Evolutionary conservation across 768 basidiomycete species (phyloP).

Genomic region (Agaricus sinodeliciosus): DNA sequence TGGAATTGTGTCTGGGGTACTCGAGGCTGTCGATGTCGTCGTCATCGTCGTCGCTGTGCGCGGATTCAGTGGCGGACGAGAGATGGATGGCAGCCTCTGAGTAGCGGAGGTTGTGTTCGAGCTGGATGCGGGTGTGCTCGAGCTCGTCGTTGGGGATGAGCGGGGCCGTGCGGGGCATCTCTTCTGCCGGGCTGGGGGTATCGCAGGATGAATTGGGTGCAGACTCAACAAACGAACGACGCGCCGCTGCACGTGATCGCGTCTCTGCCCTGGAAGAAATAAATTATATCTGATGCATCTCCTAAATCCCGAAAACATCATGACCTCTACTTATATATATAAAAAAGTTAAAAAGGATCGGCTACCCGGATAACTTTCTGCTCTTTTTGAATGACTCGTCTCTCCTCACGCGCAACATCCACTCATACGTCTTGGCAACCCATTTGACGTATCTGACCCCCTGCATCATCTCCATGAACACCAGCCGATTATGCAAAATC

Average conservation of each 20-base stretch:
- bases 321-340: too few relatives aligned
- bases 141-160: conserved; percentile 65
- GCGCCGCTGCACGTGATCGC: conserved; percentile 24
- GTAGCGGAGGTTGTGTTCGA: conserved; percentile 72
- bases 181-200: conserved; percentile 15
- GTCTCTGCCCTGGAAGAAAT: background rate
- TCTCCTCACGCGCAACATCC: conserved; percentile 56
- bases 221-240: conserved; percentile 13
- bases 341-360: too few relatives aligned
- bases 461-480: conserved; percentile 31
- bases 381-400: conserved; percentile 24
- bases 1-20: conserved; percentile 64
- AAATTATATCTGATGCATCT: too few relatives aligned
- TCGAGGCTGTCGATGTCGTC: conserved; percentile 52
- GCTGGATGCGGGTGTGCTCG: conserved; percentile 69
- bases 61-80: conserved; percentile 37
- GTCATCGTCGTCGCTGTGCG: conserved; percentile 19
- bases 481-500: conserved; percentile 67
- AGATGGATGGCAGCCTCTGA: conserved; percentile 68
- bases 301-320: too few relatives aligned
- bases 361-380: too few relatives aligned
- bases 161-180: conserved; percentile 17
- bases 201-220: conserved; percentile 17
- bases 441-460: conserved; percentile 68
- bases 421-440: conserved; percentile 67